Evolutionary conservation across 768 basidiomycete species (phyloP).

Genomic region (Leccinum rimulosum): DNA sequence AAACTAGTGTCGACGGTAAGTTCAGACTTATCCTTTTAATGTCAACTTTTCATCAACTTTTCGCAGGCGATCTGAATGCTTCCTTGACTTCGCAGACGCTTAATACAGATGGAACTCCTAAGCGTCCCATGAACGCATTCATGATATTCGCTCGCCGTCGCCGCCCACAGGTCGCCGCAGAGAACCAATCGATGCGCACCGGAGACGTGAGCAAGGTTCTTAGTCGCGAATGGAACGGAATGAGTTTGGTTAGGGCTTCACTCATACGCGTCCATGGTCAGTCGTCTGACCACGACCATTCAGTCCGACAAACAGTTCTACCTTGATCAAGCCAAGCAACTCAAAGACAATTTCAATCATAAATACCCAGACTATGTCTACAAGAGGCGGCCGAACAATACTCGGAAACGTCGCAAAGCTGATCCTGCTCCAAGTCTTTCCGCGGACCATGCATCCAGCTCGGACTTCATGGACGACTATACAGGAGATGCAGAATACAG

Average conservation of each 20-base stretch:
- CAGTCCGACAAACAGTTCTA: constrained; percentile 86
- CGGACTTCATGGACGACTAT: constrained; percentile 35
- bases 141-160: constrained; percentile 88
- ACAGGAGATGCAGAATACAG: constrained; percentile 30
- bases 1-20: constrained; percentile 47
- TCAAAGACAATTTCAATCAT: constrained; percentile 83
- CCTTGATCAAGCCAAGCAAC: constrained; percentile 78
- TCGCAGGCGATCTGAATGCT: constrained; percentile 38
- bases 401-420: constrained; percentile 57
- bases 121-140: constrained; percentile 91
- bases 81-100: constrained; percentile 74
- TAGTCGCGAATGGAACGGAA: constrained; percentile 81
- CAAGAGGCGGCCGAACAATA: constrained; percentile 83
- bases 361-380: constrained; percentile 92
- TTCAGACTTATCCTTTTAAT: constrained; percentile 6
- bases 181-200: constrained; percentile 86
- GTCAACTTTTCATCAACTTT: constrained; percentile 12
- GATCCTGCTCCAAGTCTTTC: constrained; percentile 33
- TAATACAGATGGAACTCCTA: constrained; percentile 84
- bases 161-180: constrained; percentile 80
- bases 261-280: constrained; percentile 1
- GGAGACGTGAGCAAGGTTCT: constrained; percentile 89
- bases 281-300: constrained; percentile 16
- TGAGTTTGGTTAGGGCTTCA: constrained; percentile 58
- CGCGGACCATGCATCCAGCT: constrained; percentile 30